A percentile compares a stretch with the other conserved stretches of the same genome.
Evolutionary conservation across 352 stramenopile species (phyloP).

Genomic region (Elongisporangium undulatum): DNA sequence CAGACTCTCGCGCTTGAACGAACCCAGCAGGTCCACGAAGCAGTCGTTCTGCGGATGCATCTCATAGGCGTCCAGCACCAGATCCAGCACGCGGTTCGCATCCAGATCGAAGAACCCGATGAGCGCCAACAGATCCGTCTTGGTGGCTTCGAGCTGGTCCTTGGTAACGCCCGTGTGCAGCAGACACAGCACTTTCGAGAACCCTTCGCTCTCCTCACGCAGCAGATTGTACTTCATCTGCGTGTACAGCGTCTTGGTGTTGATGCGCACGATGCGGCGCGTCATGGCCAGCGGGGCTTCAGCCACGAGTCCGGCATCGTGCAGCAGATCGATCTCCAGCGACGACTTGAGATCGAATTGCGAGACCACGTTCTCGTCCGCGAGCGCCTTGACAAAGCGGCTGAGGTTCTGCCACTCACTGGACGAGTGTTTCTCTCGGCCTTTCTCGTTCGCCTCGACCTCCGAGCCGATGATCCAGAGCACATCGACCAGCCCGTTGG

Average conservation of each 20-base stretch:
- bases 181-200: constrained; percentile 89
- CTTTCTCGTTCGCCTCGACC: constrained; percentile 67
- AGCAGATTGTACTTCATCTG: constrained; percentile 97
- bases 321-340: constrained; percentile 74
- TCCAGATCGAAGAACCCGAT: constrained; percentile 95
- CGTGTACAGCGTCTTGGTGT: constrained; percentile 90
- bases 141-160: constrained; percentile 58
- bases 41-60: constrained; percentile 76
- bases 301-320: constrained; percentile 49
- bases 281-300: constrained; percentile 40
- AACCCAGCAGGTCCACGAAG: constrained; percentile 60
- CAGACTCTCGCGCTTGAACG: constrained; percentile 78
- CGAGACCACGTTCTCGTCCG: constrained; percentile 66
- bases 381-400: constrained; percentile 52
- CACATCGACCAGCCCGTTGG: constrained; percentile 62
- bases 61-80: constrained; percentile 92
- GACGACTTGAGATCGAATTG: constrained; percentile 47
- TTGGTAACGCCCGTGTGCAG: constrained; percentile 68
- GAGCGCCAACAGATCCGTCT: constrained; percentile 68
- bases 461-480: constrained; percentile 76
- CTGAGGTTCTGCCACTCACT: constrained; percentile 67
- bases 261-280: constrained; percentile 81
- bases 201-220: constrained; percentile 95
- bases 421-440: constrained; percentile 60
- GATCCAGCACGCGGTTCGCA: constrained; percentile 93